Evolutionary conservation across 306 rosid genomes (phyloP), one percentile per base, ranked within the genome.

Genomic region (Corylus avellana): DNA sequence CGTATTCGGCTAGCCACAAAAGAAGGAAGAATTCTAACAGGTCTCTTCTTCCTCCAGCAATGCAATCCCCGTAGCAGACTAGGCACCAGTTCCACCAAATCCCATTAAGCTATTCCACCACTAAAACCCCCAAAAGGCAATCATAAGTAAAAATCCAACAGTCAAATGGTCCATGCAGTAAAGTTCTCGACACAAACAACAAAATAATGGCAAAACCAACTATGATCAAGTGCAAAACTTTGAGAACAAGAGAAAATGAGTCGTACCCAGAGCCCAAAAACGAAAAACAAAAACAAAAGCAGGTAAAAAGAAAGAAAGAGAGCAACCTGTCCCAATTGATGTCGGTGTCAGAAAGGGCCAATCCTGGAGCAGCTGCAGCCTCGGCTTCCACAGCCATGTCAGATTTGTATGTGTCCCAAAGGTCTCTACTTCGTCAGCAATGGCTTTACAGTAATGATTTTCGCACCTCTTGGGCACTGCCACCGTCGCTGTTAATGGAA

Each of bases 281-380:
- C 44, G 32, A 39, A 2, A 16, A 42, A 42, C 46, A 42, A 42
- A 42, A 42, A 42, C 8, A 42, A 42, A 12, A 2, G 8, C 2
- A 72, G 6, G 39, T 7, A 1, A 25, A 4, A 54, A 50, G 39
- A 27, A 63, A 16, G 7, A 8, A 8, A 27, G 47, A 12, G 7
- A 42, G 46, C 46, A 68, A 90, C 98, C 98, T 92, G 87, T 84
- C 82, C 98, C 98, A 94, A 83, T 94, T 89, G 85, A 94, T 80
- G 42, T 94, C 90, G 22, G 96, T 90, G 61, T 94, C 96, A 10
- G 92, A 82, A 0, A 90, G 91, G 3, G 98, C 86, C 73, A 90
- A 82, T 47, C 81, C 82, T 29, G 88, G 84, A 64, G 84, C 72
- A 32, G 91, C 25, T 62, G 72, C 42, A 42, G 86, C 88, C 44